Conservation (phyloP, 1,139 yeast species). For the Taphrina confusa region DNA sequence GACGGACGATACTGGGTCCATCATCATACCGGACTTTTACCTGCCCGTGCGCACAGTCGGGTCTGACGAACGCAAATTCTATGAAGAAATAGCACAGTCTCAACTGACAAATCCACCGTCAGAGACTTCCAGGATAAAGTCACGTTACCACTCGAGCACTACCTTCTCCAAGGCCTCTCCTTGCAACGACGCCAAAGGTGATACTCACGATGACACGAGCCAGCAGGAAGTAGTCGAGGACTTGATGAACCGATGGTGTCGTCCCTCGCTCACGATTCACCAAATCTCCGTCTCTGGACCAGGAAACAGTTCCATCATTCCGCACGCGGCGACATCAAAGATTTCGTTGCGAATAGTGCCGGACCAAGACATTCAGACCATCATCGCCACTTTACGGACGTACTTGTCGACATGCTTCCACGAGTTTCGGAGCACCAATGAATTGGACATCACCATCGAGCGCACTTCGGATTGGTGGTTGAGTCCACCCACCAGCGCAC, state of each 20-base stretch:
- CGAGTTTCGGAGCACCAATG: conserved; percentile 60
- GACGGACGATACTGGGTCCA: conserved; percentile 57
- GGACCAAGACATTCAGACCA: conserved; percentile 66
- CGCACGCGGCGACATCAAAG: conserved; percentile 73
- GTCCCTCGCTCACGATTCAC: conserved; percentile 89
- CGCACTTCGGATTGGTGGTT: conserved; percentile 97
- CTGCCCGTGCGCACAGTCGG: conserved; percentile 62
- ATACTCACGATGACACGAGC: background rate
- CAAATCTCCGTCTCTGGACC: conserved; percentile 87
- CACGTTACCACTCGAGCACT: background rate
- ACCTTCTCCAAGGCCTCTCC: background rate
- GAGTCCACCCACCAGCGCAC: conserved; percentile 75
- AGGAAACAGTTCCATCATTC: conserved; percentile 83
- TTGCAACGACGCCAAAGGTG: background rate
- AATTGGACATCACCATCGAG: conserved; percentile 52
- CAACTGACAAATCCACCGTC: conserved; percentile 13
- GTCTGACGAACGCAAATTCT: conserved; percentile 58
- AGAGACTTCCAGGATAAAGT: background rate
- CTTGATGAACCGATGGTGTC: conserved; percentile 83
- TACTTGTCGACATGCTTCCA: conserved; percentile 55
- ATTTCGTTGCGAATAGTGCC: conserved; percentile 88
- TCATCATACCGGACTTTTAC: conserved; percentile 69
- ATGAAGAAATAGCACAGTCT: conserved; percentile 55
- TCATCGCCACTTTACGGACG: conserved; percentile 55
- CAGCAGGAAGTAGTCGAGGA: conserved; percentile 47